phyloP scores from a whole-genome alignment of 2,329 filamentous ascomycete genomes.

The Phaeoacremonium minimum region DNA sequence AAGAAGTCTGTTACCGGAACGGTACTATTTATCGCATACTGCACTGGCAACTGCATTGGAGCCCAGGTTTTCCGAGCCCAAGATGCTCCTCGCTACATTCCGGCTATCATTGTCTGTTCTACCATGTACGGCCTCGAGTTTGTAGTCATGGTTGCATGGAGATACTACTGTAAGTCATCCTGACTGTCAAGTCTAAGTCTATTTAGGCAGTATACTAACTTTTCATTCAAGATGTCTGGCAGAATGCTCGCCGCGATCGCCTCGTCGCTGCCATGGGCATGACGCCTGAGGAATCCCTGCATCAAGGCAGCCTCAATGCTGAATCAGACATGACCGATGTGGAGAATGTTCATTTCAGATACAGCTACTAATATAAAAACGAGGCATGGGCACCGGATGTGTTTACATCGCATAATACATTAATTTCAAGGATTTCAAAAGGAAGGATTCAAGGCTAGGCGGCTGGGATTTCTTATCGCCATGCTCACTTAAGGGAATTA shows the following conservation, averaged over 20 bases:
- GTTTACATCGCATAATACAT: too few species aligned
- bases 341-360: constrained; percentile 10
- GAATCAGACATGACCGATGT: constrained; percentile 10
- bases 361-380: constrained; percentile 1
- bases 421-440: too few species aligned
- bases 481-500: too few species aligned
- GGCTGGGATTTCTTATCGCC: too few species aligned
- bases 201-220: background rate
- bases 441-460: too few species aligned
- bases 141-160: constrained; percentile 6
- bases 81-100: constrained; percentile 8
- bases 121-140: constrained; percentile 6
- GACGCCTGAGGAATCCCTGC: constrained; percentile 3
- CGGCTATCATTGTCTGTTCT: constrained; percentile 6
- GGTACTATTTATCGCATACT: constrained; percentile 7
- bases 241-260: constrained; percentile 5
- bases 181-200: background rate
- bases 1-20: constrained; percentile 11
- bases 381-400: too few species aligned
- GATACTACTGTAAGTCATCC: constrained; percentile 7
- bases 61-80: constrained; percentile 9
- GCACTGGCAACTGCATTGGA: constrained; percentile 9
- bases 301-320: constrained; percentile 10
- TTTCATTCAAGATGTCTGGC: constrained; percentile 1
- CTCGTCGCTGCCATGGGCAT: constrained; percentile 4